A percentile compares a stretch with the other conserved stretches of the same genome.
These are phyloP conservation scores for Petasospora rhodanensis DNA, from an alignment of 1,139 yeast genomes.

Conservation along the genomic window DNA sequence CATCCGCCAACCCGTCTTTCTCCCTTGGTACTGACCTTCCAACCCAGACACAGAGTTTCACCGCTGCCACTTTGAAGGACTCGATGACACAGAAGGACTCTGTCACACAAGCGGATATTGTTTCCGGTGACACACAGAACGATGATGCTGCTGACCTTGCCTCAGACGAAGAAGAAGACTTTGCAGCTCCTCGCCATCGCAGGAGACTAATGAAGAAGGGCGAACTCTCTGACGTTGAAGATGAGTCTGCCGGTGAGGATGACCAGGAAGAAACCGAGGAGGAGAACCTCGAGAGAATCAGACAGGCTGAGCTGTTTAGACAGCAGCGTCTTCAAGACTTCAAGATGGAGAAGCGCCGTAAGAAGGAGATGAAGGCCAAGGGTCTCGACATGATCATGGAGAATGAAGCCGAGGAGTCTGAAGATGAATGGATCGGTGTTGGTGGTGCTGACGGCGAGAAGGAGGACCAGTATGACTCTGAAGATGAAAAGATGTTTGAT, in stretches of 20 bases:
- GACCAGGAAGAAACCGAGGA: constrained; percentile 19
- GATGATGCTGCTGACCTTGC: constrained; percentile 1
- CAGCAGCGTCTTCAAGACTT: constrained; percentile 31
- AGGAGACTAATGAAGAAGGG: constrained; percentile 7
- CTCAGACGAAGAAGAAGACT: constrained; percentile 5
- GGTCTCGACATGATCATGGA: constrained; percentile 33
- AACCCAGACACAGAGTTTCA: constrained; percentile 1
- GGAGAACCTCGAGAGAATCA: constrained; percentile 19
- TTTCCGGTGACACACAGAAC: background rate
- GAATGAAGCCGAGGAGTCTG: constrained; percentile 89
- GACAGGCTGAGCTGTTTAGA: constrained; percentile 18
- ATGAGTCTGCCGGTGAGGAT: constrained; percentile 11
- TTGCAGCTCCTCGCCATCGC: background rate
- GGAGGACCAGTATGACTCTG: constrained; percentile 65
- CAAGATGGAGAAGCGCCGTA: constrained; percentile 37
- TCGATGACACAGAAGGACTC: too few species aligned
- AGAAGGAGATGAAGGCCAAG: constrained; percentile 30
- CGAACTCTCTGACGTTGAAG: constrained; percentile 15
- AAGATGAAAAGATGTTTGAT: constrained; percentile 79
- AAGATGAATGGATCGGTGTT: constrained; percentile 90
- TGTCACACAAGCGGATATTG: constrained; percentile 4
- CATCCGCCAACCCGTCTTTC: constrained; percentile 7
- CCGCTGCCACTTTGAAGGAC: constrained; percentile 3
- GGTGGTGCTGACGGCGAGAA: constrained; percentile 80
- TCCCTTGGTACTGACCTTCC: background rate